Base-by-base conservation (phyloP, 176 grass and related monocot species). In the Microstegium vimineum region DNA sequence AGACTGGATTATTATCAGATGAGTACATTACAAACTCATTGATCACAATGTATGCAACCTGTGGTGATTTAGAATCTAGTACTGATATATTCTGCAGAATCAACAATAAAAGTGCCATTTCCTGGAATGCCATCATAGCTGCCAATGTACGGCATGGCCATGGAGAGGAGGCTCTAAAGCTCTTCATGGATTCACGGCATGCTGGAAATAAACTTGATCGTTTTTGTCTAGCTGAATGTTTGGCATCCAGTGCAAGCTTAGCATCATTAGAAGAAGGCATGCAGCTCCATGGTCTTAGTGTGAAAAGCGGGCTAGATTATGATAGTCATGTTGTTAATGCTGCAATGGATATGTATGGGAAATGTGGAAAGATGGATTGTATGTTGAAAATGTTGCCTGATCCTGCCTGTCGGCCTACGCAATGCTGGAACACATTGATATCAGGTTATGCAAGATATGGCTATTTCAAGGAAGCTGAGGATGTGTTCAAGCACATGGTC, bases 201-300 rank as follows among this genome's bases (percentile, higher is more conserved):
- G 74, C 66, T 86, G 94, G 92, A 79, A 86, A 85, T 33, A 84
- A 85, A 63, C 76, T 89, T 64, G 94, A 92, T 88, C 83, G 84
- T 30, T 83, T 97, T 81, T 86, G 85, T 77, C 49, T 97, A n/a
- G 87, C 86, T n/a, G 92, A 91, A 63, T 89, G 91, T 74, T 74
- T 97, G 31, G 79, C 91, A 78, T 90, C 90, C 47, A 73, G 81
- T 81, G 86, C 92, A 78, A 91, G 79, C 85, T 87, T 97, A 22
- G 94, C 94, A 56, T 90, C 94, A 46, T 63, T 97, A 27, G 94
- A 97, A 85, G 94, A 97, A 97, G 94, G 94, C 10, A 90, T 92
- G 84, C 94, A 97, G 66, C 70, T 97, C 81, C 94, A 94, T n/a
- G 30, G 84, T 77, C 81, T 97, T 74, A 84, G 85, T 66, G 69